Base-by-base conservation (phyloP, 192 early-diverging fungal genomes). In the Coemansia umbellata region DNA sequence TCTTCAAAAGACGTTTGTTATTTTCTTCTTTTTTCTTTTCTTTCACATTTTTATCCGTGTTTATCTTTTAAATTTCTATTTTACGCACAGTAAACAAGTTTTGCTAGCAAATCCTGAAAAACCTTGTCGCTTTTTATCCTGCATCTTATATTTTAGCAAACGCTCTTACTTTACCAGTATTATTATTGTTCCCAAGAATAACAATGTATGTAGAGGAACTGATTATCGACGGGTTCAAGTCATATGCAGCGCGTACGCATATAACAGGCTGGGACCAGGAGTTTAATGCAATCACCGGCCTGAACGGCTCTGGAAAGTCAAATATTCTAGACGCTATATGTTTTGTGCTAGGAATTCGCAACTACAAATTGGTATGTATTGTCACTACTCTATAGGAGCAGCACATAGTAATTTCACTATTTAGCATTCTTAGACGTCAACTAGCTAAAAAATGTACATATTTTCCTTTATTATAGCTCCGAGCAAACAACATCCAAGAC, bases 271-370 rank as follows among this genome's bases (percentile, higher is more conserved):
- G 95, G 95, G 97, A 99, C 78, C 84, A 88, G 2, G 82, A 91
- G 57, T 99, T 99, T 70, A 99, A 96, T 60, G 94, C 96, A 24
- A 96, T 99, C 59, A 99, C 96, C 7, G 96, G 96, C 14, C 79
- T 99, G 17, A 99, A 99, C 68, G 96, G 96, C 9, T 92, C 91
- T 2, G 96, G 96, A 30, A 99, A 99, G 60, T 97, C 94, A 18
- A 99, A 99, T 75, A 91, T 99, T 58, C 79, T 99, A 17, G 97
- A 99, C 65, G 87, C 97, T 26, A 97, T 99, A 53, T 99, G 97
- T 62, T 99, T 99, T 72, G 95, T 98, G 5, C 76, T 99, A 31
- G 97, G 97, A 5, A 95, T 99, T 47, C 90, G 89, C 50, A 92
- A 91, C 49, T 82, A 94, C 44, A 87, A 87, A 26, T 87, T 92